phyloP scores from a whole-genome alignment of 2,329 filamentous ascomycete species.

The Colletotrichum sojae region DNA sequence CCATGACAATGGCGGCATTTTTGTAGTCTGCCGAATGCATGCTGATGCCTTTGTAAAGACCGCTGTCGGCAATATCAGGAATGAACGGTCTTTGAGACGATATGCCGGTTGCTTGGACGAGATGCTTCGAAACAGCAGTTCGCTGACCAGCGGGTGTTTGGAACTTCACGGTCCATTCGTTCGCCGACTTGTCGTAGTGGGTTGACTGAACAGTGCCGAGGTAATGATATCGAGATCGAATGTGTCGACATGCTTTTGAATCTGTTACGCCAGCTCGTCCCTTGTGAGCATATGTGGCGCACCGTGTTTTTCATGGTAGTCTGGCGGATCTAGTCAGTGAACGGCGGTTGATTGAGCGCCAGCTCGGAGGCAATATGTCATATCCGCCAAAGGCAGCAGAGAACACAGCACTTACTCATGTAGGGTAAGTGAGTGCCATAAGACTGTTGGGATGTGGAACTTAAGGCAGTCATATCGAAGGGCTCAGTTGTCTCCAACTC shows the following conservation, averaged over 20 bases:
- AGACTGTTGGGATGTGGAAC: constrained; percentile 55
- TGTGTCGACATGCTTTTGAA: constrained; percentile 45
- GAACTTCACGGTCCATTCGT: constrained; percentile 47
- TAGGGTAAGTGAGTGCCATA: constrained; percentile 54
- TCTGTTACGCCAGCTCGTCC: constrained; percentile 46
- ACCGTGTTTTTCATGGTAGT: constrained; percentile 6
- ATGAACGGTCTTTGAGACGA: constrained; percentile 44
- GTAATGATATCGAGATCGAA: constrained; percentile 49
- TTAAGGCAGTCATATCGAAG: constrained; percentile 53
- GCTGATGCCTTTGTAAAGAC: constrained; percentile 6
- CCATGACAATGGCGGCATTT: background rate
- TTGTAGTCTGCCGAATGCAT: constrained; percentile 15
- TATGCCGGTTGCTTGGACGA: constrained; percentile 47
- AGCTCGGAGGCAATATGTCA: too few species aligned
- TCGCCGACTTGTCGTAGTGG: constrained; percentile 42
- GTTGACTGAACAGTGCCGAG: constrained; percentile 48
- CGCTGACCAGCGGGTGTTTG: constrained; percentile 36
- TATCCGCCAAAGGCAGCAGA: too few species aligned
- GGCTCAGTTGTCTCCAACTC: constrained; percentile 56
- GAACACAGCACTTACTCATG: constrained; percentile 42
- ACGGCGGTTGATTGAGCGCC: too few species aligned
- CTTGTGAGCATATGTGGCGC: constrained; percentile 42
- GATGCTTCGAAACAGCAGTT: constrained; percentile 42
- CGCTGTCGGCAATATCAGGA: constrained; percentile 42
- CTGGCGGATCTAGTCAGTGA: background rate